These are phyloP conservation scores for Melampsora americana DNA, from an alignment of 1,284 basidiomycete genomes.

Conservation along the genomic window DNA sequence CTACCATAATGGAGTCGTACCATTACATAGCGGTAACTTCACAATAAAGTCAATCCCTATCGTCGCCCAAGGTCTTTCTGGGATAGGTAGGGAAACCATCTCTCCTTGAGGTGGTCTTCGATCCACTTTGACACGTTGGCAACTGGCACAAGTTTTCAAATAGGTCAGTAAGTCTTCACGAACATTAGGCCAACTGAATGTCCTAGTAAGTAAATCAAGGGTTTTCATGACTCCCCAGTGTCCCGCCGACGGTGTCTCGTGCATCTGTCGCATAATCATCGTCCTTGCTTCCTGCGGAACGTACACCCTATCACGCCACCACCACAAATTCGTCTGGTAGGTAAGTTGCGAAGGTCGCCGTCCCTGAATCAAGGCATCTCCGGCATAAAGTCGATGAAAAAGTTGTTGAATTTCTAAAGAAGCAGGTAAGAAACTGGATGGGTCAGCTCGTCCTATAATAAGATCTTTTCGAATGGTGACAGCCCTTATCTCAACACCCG, in stretches of 20 bases:
- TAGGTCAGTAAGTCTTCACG: neutral
- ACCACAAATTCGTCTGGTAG: neutral
- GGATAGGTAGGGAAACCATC: conserved; percentile 1
- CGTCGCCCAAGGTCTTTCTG: conserved; percentile 39
- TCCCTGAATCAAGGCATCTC: too few species aligned
- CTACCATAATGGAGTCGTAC: conserved; percentile 48
- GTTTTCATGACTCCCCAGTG: conserved; percentile 13
- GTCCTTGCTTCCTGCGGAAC: neutral
- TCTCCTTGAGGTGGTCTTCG: conserved; percentile 2
- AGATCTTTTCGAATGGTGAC: too few species aligned
- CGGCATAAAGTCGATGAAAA: too few species aligned
- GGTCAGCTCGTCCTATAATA: too few species aligned
- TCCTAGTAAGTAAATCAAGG: neutral
- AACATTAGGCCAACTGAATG: conserved; percentile 18
- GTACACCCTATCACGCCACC: neutral
- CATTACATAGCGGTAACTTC: conserved; percentile 31
- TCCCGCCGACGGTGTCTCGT: neutral
- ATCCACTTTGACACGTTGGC: conserved; percentile 5
- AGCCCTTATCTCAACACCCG: too few species aligned
- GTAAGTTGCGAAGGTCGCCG: too few species aligned
- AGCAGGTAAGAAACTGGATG: too few species aligned
- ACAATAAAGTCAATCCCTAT: conserved; percentile 47
- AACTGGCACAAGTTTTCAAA: conserved; percentile 7
- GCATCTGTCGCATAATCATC: neutral
- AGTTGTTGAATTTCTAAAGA: too few species aligned